Conservation (phyloP, 805 yeast species). For the Candida xiaguanensis region DNA sequence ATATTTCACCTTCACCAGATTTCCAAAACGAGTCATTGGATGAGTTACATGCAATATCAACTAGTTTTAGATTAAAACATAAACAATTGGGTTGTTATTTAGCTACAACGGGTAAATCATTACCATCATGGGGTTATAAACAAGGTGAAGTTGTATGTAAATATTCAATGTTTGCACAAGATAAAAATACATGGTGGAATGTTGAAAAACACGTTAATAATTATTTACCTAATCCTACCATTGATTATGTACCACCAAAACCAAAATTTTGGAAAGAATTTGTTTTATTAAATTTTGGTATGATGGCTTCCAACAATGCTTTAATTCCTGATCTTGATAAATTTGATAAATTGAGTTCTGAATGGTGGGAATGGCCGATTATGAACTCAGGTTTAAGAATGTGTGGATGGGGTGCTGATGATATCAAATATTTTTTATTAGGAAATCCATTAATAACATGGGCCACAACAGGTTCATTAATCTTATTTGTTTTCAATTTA, state of each 20-base stretch:
- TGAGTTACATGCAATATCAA: constrained; percentile 69
- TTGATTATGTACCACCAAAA: constrained; percentile 33
- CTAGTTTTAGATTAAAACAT: constrained; percentile 66
- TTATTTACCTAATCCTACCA: constrained; percentile 31
- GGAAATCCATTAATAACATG: constrained; percentile 81
- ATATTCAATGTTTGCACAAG: constrained; percentile 45
- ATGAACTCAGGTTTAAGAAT: constrained; percentile 70
- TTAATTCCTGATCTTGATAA: constrained; percentile 76
- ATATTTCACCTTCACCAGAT: constrained; percentile 35
- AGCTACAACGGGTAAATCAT: constrained; percentile 64
- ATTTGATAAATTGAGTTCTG: constrained; percentile 64
- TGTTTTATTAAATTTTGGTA: constrained; percentile 70
- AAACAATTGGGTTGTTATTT: constrained; percentile 67
- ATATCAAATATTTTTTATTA: constrained; percentile 59
- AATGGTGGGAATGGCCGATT: constrained; percentile 91
- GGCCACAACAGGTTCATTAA: constrained; percentile 34
- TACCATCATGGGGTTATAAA: constrained; percentile 82
- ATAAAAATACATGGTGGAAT: constrained; percentile 78
- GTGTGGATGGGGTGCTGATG: constrained; percentile 65
- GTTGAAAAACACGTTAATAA: constrained; percentile 64
- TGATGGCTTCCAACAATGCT: constrained; percentile 86
- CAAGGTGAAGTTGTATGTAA: constrained; percentile 80
- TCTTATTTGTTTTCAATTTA: constrained; percentile 17
- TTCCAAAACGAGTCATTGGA: constrained; percentile 44
- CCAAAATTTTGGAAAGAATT: constrained; percentile 69